Base-by-base conservation (phyloP, 768 basidiomycete species). In the Nidularia sp. region DNA sequence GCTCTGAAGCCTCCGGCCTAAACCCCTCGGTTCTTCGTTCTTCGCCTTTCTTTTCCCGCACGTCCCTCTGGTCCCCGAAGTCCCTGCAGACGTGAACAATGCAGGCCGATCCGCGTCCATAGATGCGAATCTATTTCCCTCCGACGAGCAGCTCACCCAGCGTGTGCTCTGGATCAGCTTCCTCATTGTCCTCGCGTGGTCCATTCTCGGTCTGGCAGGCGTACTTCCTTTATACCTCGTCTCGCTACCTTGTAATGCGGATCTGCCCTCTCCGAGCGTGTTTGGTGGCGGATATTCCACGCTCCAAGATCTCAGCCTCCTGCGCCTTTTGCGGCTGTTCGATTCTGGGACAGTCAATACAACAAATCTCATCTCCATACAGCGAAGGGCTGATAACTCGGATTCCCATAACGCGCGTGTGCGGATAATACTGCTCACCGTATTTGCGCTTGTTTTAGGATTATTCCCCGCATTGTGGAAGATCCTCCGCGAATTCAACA, bases 151-250 rank as follows among this genome's bases (percentile, higher is more conserved):
- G 60, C 78, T 90, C 53, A 78, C 70, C 55, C 87, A 91, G 62
- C 79, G 88, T n/a, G 76, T 76, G 10, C 71, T 91, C 25, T 88
- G 84, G 80, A 70, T 83, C 33, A 75, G 80, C 39, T 73, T 92
- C 46, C 67, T 84, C 32, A 75, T 91, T 47, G 79, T 77, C 10
- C 66, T 84, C 7, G 81, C 83, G 7, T 87, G 86, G 84, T 76
- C 86, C 2, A 57, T 91, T 34, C 66, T 90, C 15, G 87, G 83
- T 3, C 74, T 92, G 12, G 83, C 66, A n/a, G 86, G 80, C 10
- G 85, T 80, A 6, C 74, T 93, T 18, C 90, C 90, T 9, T 65
- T 92, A 8, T 90, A 90, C 62, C 68, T 88, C 52, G 77, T 89
- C 48, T 70, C 76, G 18, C 82, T 74, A 0, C 88, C 90, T 2